A percentile compares a stretch with the other conserved stretches of the same genome.
Conservation (phyloP, 2,329 filamentous ascomycete species). For the Ascocoryne sarcoides region DNA sequence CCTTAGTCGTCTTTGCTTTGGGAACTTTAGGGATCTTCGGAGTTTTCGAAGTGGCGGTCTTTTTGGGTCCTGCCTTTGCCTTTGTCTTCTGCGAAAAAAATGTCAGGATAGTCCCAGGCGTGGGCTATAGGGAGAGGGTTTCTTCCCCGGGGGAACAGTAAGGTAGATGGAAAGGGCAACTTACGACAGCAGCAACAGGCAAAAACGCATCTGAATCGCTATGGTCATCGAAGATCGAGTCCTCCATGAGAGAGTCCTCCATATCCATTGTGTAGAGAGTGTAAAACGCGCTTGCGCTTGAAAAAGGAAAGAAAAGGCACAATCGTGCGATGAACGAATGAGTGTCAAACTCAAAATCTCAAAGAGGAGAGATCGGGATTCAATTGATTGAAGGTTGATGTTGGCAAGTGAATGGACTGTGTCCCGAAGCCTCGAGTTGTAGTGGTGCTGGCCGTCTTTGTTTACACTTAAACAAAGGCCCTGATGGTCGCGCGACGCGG, state of each 20-base stretch:
- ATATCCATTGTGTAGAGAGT: slow-evolving; percentile 5
- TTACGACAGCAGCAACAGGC: slow-evolving; percentile 42
- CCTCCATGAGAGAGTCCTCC: slow-evolving; percentile 39
- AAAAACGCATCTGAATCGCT: slow-evolving; percentile 51
- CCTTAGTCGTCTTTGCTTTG: slow-evolving; percentile 20
- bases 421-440: too few species aligned
- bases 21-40: slow-evolving; percentile 13
- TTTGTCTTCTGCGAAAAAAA: slow-evolving; percentile 47
- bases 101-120: background rate
- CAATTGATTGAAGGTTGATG: too few species aligned
- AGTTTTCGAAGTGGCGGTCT: slow-evolving; percentile 37
- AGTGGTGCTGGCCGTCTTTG: too few species aligned
- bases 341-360: too few species aligned
- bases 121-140: background rate
- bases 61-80: slow-evolving; percentile 39
- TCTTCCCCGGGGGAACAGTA: too few species aligned
- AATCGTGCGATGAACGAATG: too few species aligned
- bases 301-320: too few species aligned
- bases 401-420: too few species aligned
- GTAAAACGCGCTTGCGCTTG: background rate
- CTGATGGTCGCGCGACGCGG: too few species aligned
- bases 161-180: slow-evolving; percentile 10
- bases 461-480: too few species aligned
- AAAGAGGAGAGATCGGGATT: slow-evolving; percentile 1
- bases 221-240: slow-evolving; percentile 48